Evolutionary conservation across 257 asterid genomes (phyloP).

Genomic region (Prunella vulgaris): DNA sequence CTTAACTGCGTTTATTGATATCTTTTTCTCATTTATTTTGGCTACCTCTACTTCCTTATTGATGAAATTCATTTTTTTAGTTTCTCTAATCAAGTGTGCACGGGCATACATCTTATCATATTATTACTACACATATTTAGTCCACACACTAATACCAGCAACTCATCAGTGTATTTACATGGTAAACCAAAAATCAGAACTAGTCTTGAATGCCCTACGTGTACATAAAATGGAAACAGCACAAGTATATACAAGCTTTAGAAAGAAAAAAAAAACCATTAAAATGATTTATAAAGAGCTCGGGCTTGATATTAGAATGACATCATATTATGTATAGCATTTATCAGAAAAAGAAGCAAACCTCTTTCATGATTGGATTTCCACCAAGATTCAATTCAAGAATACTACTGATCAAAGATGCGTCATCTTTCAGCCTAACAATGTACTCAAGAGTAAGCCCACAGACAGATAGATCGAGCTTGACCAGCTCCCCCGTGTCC

Average conservation of each 20-base stretch:
- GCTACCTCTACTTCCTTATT: neutral
- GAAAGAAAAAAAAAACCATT: neutral
- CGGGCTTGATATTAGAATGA: neutral
- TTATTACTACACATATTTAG: neutral
- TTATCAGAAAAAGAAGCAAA: conserved; percentile 24
- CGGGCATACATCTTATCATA: neutral
- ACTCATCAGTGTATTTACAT: neutral
- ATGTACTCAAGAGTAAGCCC: conserved; percentile 52
- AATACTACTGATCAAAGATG: conserved; percentile 43
- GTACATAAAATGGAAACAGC: neutral
- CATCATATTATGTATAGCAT: neutral
- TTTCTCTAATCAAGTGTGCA: neutral
- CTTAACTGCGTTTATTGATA: neutral
- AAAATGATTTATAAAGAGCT: neutral
- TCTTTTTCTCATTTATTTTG: neutral
- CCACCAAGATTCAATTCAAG: conserved; percentile 85
- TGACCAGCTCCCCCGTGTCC: conserved; percentile 61
- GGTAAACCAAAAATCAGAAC: conserved; percentile 1
- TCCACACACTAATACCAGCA: neutral
- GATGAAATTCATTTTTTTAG: neutral
- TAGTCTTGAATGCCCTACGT: neutral
- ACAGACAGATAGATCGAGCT: conserved; percentile 76
- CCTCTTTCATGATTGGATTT: conserved; percentile 76
- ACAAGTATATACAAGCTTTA: neutral
- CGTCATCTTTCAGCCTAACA: conserved; percentile 46